Conservation (phyloP, 164 flowering plant genomes). For the Warburgia ugandensis region DNA sequence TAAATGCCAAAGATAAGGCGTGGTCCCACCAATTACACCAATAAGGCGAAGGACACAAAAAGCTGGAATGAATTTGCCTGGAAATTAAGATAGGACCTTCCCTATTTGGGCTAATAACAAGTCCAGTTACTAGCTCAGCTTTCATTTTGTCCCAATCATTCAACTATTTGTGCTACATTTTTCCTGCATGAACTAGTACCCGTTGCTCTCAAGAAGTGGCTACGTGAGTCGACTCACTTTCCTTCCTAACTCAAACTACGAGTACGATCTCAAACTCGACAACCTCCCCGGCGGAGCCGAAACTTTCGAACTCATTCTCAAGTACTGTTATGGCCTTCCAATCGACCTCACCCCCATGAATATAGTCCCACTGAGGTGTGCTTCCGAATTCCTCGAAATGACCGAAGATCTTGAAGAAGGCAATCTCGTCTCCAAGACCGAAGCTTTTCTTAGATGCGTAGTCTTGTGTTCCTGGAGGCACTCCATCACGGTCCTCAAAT, state of each 20-base stretch:
- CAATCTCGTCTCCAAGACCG: slow-evolving; percentile 73
- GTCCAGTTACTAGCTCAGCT: not conserved
- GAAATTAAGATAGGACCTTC: too few relatives aligned
- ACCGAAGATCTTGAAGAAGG: slow-evolving; percentile 76
- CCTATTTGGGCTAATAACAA: too few relatives aligned
- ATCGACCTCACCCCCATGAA: slow-evolving; percentile 51
- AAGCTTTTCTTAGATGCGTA: slow-evolving; percentile 68
- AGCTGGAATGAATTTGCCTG: too few relatives aligned
- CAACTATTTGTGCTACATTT: not conserved
- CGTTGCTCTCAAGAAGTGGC: slow-evolving; percentile 61
- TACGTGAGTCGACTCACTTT: slow-evolving; percentile 49
- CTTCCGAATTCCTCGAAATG: slow-evolving; percentile 85
- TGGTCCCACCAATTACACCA: too few relatives aligned
- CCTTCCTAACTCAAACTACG: slow-evolving; percentile 18
- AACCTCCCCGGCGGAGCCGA: slow-evolving; percentile 79
- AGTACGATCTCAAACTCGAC: slow-evolving; percentile 46
- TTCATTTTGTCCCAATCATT: not conserved
- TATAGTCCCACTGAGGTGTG: slow-evolving; percentile 65
- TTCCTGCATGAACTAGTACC: too few relatives aligned
- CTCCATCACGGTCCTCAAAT: slow-evolving; percentile 53
- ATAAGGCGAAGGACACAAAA: too few relatives aligned
- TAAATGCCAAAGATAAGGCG: too few relatives aligned
- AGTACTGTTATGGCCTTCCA: slow-evolving; percentile 72
- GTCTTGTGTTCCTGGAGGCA: slow-evolving; percentile 80
- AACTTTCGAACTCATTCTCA: slow-evolving; percentile 49